A percentile compares a stretch with the other conserved stretches of the same genome.
These are phyloP conservation scores for Daldinia sp. DNA, from an alignment of 2,329 filamentous ascomycete species.

Conservation along the genomic window DNA sequence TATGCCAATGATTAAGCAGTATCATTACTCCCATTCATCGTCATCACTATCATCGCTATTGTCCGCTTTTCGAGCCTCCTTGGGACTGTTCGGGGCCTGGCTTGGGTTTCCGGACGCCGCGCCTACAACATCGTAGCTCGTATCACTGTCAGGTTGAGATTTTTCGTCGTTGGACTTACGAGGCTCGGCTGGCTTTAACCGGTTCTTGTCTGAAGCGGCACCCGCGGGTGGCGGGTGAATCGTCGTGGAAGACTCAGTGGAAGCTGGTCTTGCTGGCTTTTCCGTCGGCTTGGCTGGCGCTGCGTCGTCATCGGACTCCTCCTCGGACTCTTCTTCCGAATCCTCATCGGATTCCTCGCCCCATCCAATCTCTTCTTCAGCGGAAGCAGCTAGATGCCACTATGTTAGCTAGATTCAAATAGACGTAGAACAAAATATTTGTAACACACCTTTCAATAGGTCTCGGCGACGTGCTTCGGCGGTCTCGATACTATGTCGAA, in stretches of 20 bases:
- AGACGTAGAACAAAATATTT: neutral
- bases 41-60: constrained; percentile 57
- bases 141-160: constrained; percentile 90
- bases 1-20: constrained; percentile 12
- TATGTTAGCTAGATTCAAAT: constrained; percentile 50
- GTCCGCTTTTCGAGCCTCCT: constrained; percentile 62
- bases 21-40: constrained; percentile 46
- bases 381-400: constrained; percentile 63
- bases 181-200: constrained; percentile 70
- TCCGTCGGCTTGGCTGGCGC: constrained; percentile 47
- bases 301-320: constrained; percentile 49
- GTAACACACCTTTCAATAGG: constrained; percentile 80
- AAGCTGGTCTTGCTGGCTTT: constrained; percentile 54
- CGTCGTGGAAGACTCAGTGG: constrained; percentile 66
- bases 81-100: constrained; percentile 75
- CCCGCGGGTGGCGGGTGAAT: constrained; percentile 59
- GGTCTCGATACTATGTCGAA: constrained; percentile 90
- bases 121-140: constrained; percentile 93
- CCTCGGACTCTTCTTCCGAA: constrained; percentile 66
- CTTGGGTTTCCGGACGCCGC: constrained; percentile 79
- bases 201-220: constrained; percentile 43
- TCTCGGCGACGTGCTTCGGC: constrained; percentile 90
- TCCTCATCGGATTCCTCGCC: constrained; percentile 73
- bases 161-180: constrained; percentile 87
- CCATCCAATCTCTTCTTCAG: constrained; percentile 76